Conservation (phyloP, 2,329 filamentous ascomycete genomes). For the Fusarium liriodendri region DNA sequence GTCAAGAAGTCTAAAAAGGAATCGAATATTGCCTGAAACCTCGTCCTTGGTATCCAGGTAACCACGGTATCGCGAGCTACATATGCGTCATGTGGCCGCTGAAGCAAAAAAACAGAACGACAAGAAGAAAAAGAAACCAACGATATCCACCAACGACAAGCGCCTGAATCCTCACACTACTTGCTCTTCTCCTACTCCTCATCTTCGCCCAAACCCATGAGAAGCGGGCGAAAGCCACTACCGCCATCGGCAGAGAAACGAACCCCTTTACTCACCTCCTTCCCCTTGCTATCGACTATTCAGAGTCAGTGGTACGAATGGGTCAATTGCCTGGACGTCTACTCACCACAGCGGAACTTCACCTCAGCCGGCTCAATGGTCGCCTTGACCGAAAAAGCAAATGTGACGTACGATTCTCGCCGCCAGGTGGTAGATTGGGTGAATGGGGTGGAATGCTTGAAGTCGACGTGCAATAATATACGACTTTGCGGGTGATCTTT, state of each 20-base stretch:
- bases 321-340: not conserved
- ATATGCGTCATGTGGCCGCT: not conserved
- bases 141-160: not conserved
- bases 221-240: not conserved
- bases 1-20: not conserved
- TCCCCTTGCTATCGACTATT: not conserved
- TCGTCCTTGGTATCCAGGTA: not conserved
- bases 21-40: not conserved
- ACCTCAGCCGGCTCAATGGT: not conserved
- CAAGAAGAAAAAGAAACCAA: not conserved
- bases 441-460: not conserved
- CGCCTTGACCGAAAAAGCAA: not conserved
- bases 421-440: not conserved
- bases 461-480: not conserved
- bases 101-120: not conserved
- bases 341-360: not conserved
- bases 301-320: not conserved
- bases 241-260: not conserved
- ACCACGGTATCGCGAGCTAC: not conserved
- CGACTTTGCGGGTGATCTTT: not conserved
- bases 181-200: not conserved
- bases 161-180: no score
- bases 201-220: not conserved
- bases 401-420: not conserved
- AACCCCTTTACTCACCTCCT: not conserved